phyloP scores from a whole-genome alignment of 805 yeast species.

The Yarrowia sp. region DNA sequence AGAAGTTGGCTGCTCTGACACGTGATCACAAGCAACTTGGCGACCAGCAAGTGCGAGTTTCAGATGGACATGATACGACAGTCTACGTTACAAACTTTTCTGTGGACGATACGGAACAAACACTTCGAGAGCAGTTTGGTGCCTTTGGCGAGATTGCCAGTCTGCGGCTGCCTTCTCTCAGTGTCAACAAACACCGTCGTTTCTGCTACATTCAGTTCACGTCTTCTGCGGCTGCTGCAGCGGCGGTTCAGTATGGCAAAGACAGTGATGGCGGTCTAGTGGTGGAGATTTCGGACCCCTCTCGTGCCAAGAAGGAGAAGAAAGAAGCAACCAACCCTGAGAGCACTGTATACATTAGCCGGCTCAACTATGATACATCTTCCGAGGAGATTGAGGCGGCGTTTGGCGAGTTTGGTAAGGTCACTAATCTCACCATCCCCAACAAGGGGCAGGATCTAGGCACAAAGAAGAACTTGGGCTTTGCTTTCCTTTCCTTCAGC shows the following conservation, averaged over 20 bases:
- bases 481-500: constrained; percentile 6
- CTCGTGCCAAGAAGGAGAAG: constrained; percentile 13
- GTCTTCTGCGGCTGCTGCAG: background rate
- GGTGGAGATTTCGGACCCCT: constrained; percentile 18
- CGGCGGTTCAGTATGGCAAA: constrained; percentile 7
- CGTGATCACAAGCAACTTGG: constrained; percentile 12
- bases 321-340: constrained; percentile 7
- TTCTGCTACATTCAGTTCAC: constrained; percentile 23
- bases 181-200: constrained; percentile 11
- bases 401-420: constrained; percentile 11
- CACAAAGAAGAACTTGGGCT: constrained; percentile 23
- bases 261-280: constrained; percentile 1
- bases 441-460: constrained; percentile 25
- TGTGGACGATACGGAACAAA: background rate
- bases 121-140: constrained; percentile 5
- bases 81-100: constrained; percentile 24
- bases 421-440: constrained; percentile 17
- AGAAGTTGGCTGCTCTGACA: constrained; percentile 7
- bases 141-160: constrained; percentile 21
- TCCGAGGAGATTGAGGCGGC: constrained; percentile 1
- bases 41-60: constrained; percentile 3
- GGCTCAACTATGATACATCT: constrained; percentile 15
- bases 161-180: constrained; percentile 16
- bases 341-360: constrained; percentile 1
- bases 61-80: constrained; percentile 4